Percentiles rank a stretch among this genome's conserved stretches.
These are phyloP conservation scores for Penicillium argentinense DNA, from an alignment of 495 filamentous ascomycete genomes.

Conservation along the genomic window DNA sequence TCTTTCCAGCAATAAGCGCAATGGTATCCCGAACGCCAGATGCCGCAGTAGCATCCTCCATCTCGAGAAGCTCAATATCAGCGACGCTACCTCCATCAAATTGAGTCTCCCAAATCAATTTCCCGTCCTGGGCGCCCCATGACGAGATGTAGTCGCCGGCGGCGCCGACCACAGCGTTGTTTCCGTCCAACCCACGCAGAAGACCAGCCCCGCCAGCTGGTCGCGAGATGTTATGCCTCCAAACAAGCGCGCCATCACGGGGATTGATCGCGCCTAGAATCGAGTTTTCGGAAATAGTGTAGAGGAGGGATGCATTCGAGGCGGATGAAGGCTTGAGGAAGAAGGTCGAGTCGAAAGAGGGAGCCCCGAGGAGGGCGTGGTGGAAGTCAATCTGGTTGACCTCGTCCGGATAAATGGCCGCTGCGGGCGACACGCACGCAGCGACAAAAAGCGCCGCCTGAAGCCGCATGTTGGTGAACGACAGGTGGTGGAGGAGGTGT, in stretches of 20 bases:
- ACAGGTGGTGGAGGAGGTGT: constrained; percentile 23
- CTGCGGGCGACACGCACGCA: constrained; percentile 39
- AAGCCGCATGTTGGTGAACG: constrained; percentile 45
- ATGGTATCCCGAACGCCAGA: constrained; percentile 65
- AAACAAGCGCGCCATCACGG: constrained; percentile 76
- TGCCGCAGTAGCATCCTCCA: constrained; percentile 53
- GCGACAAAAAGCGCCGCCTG: constrained; percentile 44
- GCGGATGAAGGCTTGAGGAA: constrained; percentile 82
- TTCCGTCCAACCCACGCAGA: constrained; percentile 70
- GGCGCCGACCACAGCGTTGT: constrained; percentile 70
- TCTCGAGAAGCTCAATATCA: constrained; percentile 79
- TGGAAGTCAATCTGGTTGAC: constrained; percentile 93
- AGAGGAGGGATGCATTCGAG: constrained; percentile 85
- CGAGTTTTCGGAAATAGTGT: constrained; percentile 79
- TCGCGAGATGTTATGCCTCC: constrained; percentile 72
- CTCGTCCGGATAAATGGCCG: constrained; percentile 84
- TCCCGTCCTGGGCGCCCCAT: constrained; percentile 84
- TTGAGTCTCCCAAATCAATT: constrained; percentile 68
- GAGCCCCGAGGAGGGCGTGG: constrained; percentile 80
- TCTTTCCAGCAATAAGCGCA: constrained; percentile 58
- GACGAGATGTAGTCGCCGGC: constrained; percentile 64
- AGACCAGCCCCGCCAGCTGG: constrained; percentile 46
- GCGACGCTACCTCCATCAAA: constrained; percentile 57
- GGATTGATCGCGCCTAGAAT: constrained; percentile 89
- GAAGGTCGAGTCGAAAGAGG: constrained; percentile 81